Conservation (phyloP, 2,329 filamentous ascomycete genomes). For the Daldinia eschscholtzii region DNA sequence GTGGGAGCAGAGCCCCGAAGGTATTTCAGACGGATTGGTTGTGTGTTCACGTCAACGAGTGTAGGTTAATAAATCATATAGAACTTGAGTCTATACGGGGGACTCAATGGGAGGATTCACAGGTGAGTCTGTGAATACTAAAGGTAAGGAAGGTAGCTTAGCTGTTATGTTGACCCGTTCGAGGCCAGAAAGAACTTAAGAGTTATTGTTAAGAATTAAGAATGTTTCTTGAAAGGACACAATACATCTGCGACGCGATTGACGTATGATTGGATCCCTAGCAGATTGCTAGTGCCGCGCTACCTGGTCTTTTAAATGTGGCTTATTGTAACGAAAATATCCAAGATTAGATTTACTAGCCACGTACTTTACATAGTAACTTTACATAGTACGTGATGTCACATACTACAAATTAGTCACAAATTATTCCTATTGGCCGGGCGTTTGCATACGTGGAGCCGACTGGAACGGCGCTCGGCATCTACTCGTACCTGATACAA, state of each 20-base stretch:
- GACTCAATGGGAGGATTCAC: background rate
- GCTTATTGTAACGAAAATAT: constrained; percentile 35
- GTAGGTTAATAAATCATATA: background rate
- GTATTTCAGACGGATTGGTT: constrained; percentile 23
- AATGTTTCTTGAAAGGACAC: constrained; percentile 55
- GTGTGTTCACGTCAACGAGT: constrained; percentile 19
- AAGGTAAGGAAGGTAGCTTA: background rate
- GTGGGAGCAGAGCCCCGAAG: constrained; percentile 45
- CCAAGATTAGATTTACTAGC: constrained; percentile 40
- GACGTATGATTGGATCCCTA: constrained; percentile 55
- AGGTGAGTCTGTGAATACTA: constrained; percentile 9
- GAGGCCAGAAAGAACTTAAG: constrained; percentile 21
- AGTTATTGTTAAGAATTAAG: background rate
- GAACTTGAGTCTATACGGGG: constrained; percentile 2
- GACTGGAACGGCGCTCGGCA: constrained; percentile 15
- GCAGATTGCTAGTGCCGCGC: constrained; percentile 4
- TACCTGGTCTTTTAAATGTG: constrained; percentile 30
- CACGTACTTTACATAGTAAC: constrained; percentile 19
- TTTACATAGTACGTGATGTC: constrained; percentile 32
- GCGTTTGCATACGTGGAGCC: background rate
- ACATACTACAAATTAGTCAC: background rate
- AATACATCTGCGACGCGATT: constrained; percentile 55
- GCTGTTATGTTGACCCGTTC: constrained; percentile 22
- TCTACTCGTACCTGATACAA: constrained; percentile 11
- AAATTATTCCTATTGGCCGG: constrained; percentile 27